These are phyloP conservation scores for Solanum aculeatissimum DNA, from an alignment of 305 asterid species.

Conservation along the genomic window DNA sequence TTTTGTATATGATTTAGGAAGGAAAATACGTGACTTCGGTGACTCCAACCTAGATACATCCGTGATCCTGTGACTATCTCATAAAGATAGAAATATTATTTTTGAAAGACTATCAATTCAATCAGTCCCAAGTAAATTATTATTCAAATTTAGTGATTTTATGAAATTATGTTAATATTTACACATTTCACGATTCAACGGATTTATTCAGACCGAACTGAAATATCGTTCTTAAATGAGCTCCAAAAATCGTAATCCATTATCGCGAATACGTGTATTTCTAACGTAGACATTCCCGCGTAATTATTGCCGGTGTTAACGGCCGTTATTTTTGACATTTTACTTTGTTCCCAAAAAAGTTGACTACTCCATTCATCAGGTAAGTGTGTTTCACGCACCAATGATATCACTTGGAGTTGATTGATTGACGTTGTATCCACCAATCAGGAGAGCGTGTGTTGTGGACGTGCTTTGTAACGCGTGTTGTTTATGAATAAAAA, in stretches of 20 bases:
- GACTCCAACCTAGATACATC: too few relatives aligned
- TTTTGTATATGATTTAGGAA: too few relatives aligned
- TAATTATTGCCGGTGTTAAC: not conserved
- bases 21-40: too few relatives aligned
- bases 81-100: too few relatives aligned
- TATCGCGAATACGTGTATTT: not conserved
- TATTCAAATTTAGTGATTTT: not conserved
- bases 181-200: not conserved
- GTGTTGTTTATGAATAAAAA: not conserved
- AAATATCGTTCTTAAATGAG: not conserved
- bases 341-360: not conserved
- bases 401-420: not conserved
- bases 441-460: not conserved
- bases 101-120: too few relatives aligned
- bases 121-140: not conserved
- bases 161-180: not conserved
- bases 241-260: not conserved
- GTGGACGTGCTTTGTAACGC: accelerated
- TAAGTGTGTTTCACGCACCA: not conserved
- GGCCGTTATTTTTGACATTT: not conserved
- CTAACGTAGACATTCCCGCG: not conserved
- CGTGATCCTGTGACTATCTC: too few relatives aligned
- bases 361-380: accelerated
- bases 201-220: not conserved
- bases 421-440: not conserved